Evolutionary conservation across 1,139 yeast genomes (phyloP).

Genomic region (Magnusiomyces sp.): DNA sequence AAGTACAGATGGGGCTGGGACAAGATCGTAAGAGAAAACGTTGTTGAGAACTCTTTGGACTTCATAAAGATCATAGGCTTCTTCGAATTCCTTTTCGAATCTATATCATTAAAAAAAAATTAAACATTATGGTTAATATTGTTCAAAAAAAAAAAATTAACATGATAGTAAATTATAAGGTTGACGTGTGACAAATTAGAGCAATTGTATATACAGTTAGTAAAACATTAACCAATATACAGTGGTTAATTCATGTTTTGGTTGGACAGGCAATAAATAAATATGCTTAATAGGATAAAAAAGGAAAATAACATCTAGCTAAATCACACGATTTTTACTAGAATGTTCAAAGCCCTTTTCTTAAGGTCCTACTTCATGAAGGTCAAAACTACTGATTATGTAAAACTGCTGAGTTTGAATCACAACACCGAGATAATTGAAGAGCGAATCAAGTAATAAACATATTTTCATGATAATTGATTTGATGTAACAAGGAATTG

Average conservation of each 20-base stretch:
- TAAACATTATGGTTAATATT: not conserved
- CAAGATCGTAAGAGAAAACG: constrained; percentile 96
- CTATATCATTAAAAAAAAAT: constrained; percentile 26
- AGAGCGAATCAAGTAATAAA: not conserved
- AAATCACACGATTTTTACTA: too few species aligned
- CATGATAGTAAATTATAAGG: constrained; percentile 8
- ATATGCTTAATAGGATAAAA: too few species aligned
- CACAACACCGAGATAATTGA: too few species aligned
- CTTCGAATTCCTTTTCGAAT: constrained; percentile 95
- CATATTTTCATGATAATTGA: not conserved
- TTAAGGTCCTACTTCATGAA: too few species aligned
- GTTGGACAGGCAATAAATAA: too few species aligned
- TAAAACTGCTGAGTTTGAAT: too few species aligned
- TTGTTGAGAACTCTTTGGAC: constrained; percentile 92
- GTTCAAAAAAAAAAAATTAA: constrained; percentile 5
- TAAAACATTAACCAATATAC: not conserved
- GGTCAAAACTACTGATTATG: too few species aligned
- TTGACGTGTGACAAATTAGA: not conserved
- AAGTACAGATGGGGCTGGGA: constrained; percentile 93
- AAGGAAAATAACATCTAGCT: too few species aligned
- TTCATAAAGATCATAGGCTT: constrained; percentile 95
- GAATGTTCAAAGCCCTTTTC: too few species aligned
- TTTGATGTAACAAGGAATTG: too few species aligned
- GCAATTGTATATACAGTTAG: not conserved
- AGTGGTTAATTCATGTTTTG: too few species aligned